Conservation (phyloP, 192 early-diverging fungal genomes). For the Phycomyces nitens region DNA sequence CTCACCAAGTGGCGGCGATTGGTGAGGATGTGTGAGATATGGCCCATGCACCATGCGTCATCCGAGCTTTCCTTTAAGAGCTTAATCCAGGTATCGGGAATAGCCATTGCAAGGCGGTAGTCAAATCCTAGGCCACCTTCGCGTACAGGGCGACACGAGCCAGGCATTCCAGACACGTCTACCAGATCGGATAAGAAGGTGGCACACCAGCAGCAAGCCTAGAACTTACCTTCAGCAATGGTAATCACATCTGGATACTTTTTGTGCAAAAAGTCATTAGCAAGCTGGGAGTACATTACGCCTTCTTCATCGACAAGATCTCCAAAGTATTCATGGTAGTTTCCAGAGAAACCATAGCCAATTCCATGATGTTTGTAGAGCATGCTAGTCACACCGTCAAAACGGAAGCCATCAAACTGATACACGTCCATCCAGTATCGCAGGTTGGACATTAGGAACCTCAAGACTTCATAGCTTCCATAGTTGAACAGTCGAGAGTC, state of each 20-base stretch:
- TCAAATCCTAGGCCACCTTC: slow-evolving; percentile 97
- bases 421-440: slow-evolving; percentile 91
- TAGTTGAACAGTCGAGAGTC: slow-evolving; percentile 95
- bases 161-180: slow-evolving; percentile 99
- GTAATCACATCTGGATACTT: slow-evolving; percentile 81
- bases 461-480: slow-evolving; percentile 81
- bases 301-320: slow-evolving; percentile 80
- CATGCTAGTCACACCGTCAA: slow-evolving; percentile 97
- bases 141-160: slow-evolving; percentile 74
- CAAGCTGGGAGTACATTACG: slow-evolving; percentile 87
- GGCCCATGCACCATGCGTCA: slow-evolving; percentile 89
- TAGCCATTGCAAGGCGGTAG: slow-evolving; percentile 93
- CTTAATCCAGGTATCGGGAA: slow-evolving; percentile 99
- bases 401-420: slow-evolving; percentile 94
- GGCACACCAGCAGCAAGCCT: not conserved
- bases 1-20: slow-evolving; percentile 82
- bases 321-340: slow-evolving; percentile 93
- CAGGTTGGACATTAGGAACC: slow-evolving; percentile 93
- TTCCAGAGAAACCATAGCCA: slow-evolving; percentile 87
- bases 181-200: not conserved
- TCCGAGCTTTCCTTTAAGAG: slow-evolving; percentile 86
- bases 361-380: slow-evolving; percentile 96
- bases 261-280: slow-evolving; percentile 80
- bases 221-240: slow-evolving; percentile 78
- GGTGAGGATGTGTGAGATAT: slow-evolving; percentile 82